Evolutionary conservation across 78 protist species (phyloP).

Genomic region (Chrysochromulina tobinii): DNA sequence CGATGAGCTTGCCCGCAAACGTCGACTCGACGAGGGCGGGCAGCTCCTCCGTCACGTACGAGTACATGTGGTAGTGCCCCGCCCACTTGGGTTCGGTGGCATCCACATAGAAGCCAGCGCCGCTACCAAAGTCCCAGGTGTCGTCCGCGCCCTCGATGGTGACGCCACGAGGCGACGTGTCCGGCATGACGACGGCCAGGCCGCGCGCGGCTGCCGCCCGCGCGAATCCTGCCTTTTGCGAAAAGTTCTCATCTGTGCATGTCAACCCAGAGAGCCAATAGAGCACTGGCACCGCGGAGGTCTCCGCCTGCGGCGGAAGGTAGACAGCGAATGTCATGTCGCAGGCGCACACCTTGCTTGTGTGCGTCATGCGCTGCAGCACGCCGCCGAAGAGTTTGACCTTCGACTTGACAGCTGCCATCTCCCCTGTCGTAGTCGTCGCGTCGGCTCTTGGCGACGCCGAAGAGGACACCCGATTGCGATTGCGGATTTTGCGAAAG

Average conservation of each 20-base stretch:
- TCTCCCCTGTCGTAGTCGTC: no score
- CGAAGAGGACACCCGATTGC: no score
- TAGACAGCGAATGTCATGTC: slow-evolving; percentile 5
- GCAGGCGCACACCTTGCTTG: not conserved
- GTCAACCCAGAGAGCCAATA: slow-evolving; percentile 81
- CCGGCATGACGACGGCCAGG: slow-evolving; percentile 76
- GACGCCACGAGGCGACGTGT: slow-evolving; percentile 86
- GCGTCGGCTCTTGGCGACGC: no score
- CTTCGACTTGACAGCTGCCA: not conserved
- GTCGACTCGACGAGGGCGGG: slow-evolving; percentile 37
- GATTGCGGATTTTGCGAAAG: no score
- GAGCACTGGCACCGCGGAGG: not conserved
- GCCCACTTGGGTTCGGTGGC: slow-evolving; percentile 77
- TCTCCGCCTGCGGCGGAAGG: not conserved
- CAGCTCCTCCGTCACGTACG: slow-evolving; percentile 83
- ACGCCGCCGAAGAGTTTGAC: not conserved
- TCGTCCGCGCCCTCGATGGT: slow-evolving; percentile 47
- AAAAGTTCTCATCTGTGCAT: slow-evolving; percentile 86
- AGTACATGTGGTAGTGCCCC: slow-evolving; percentile 78
- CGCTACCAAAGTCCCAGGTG: slow-evolving; percentile 70
- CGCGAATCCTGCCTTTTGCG: slow-evolving; percentile 48
- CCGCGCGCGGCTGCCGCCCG: slow-evolving; percentile 51
- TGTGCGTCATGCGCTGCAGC: not conserved
- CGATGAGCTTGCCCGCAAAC: not conserved
- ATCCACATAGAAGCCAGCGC: slow-evolving; percentile 90